A percentile compares a stretch with the other conserved stretches of the same genome.
Conservation (phyloP, 768 basidiomycete species). For the Lentinula detonsa region DNA sequence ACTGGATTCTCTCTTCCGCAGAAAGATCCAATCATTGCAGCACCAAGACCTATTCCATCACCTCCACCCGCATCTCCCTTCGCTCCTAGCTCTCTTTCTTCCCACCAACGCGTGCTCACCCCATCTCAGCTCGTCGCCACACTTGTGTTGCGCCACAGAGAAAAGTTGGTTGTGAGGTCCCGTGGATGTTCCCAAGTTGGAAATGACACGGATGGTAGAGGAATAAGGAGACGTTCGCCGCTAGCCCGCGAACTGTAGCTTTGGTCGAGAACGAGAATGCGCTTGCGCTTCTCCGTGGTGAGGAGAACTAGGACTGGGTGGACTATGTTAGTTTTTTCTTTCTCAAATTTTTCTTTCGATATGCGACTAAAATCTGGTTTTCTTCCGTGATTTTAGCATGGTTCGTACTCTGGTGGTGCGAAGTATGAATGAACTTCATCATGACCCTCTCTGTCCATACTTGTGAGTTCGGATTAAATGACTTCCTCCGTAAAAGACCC, state of each 20-base stretch:
- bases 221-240: not conserved
- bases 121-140: conserved; percentile 6
- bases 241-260: conserved; percentile 3
- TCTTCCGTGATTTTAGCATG: not conserved
- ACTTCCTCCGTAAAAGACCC: not conserved
- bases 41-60: conserved; percentile 2
- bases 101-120: conserved; percentile 1
- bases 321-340: not conserved
- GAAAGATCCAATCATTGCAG: not conserved
- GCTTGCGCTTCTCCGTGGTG: not conserved
- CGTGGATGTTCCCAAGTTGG: conserved; percentile 1
- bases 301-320: not conserved
- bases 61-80: not conserved
- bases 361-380: not conserved
- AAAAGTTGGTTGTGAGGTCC: not conserved
- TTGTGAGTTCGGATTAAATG: not conserved
- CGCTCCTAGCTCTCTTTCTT: not conserved
- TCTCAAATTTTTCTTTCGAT: not conserved
- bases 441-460: not conserved
- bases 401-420: not conserved
- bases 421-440: not conserved
- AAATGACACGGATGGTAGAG: not conserved
- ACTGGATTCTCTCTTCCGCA: not conserved
- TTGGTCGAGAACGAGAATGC: not conserved
- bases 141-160: conserved; percentile 7